These are phyloP conservation scores for Mycosphaerella sp. DNA, from an alignment of 2,329 filamentous ascomycete genomes.

Conservation along the genomic window DNA sequence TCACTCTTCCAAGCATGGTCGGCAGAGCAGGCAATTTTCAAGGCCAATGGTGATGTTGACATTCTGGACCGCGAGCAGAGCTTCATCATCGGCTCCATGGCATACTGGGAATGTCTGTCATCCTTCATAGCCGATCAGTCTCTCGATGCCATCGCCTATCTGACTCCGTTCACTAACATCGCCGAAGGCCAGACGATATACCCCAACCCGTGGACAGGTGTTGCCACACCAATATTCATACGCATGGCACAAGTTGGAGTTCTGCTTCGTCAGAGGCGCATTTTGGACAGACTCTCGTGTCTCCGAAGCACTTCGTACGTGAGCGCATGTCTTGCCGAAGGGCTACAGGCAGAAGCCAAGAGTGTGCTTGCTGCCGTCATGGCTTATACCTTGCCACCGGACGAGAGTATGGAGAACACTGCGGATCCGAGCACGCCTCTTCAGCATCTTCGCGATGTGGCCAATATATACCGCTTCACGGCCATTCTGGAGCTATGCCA, in stretches of 20 bases:
- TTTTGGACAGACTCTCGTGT: constrained; percentile 1
- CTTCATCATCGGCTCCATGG: constrained; percentile 17
- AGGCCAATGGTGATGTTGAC: not conserved
- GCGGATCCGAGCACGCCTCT: constrained; percentile 12
- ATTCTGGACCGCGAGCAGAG: constrained; percentile 14
- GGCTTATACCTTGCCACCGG: not conserved
- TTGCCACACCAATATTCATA: constrained; percentile 14
- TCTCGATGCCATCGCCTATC: constrained; percentile 5
- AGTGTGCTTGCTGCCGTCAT: constrained; percentile 4
- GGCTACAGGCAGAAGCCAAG: constrained; percentile 6
- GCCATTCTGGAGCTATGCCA: constrained; percentile 14
- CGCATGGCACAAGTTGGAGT: constrained; percentile 10
- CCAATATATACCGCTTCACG: constrained; percentile 10
- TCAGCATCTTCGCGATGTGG: constrained; percentile 12
- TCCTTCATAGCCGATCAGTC: constrained; percentile 15
- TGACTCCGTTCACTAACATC: constrained; percentile 7
- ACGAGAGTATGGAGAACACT: constrained; percentile 10
- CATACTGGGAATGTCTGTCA: constrained; percentile 16
- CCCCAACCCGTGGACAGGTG: constrained; percentile 14
- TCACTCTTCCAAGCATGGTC: constrained; percentile 15
- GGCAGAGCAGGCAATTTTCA: constrained; percentile 4
- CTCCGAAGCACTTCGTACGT: not conserved
- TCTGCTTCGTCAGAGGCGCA: constrained; percentile 12
- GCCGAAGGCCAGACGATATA: constrained; percentile 11
- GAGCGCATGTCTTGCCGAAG: not conserved